A percentile compares a stretch with the other conserved stretches of the same genome.
phyloP scores from a whole-genome alignment of 108 stramenopile species.

The Pseudonitzschia delicatissima region DNA sequence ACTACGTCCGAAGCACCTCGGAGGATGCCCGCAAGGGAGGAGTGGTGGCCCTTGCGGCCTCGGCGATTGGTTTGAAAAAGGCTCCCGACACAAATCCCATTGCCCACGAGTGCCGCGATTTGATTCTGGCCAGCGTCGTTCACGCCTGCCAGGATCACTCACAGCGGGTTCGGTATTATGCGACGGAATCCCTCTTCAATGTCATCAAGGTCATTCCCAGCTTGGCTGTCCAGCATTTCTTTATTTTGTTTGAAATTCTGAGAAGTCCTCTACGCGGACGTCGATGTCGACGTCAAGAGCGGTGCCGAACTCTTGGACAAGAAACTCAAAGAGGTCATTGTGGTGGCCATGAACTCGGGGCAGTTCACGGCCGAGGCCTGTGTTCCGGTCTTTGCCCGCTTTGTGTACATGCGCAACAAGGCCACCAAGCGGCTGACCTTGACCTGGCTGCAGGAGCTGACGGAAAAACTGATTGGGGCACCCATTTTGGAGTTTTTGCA shows the following conservation, averaged over 20 bases:
- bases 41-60: slow-evolving; percentile 82
- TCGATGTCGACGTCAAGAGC: slow-evolving; percentile 74
- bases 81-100: slow-evolving; percentile 42
- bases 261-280: slow-evolving; percentile 78
- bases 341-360: slow-evolving; percentile 79
- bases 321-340: slow-evolving; percentile 80
- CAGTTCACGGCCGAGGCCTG: slow-evolving; percentile 77
- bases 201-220: slow-evolving; percentile 79
- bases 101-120: slow-evolving; percentile 54
- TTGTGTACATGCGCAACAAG: slow-evolving; percentile 88
- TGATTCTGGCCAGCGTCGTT: slow-evolving; percentile 84
- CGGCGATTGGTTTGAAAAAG: slow-evolving; percentile 85
- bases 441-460: slow-evolving; percentile 82
- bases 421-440: slow-evolving; percentile 80
- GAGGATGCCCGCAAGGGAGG: slow-evolving; percentile 90
- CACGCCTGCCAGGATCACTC: slow-evolving; percentile 89
- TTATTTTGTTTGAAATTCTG: slow-evolving; percentile 86
- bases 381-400: slow-evolving; percentile 83
- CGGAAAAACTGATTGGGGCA: slow-evolving; percentile 77
- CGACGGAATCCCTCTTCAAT: slow-evolving; percentile 84
- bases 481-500: slow-evolving; percentile 84
- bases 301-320: slow-evolving; percentile 82
- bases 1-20: slow-evolving; percentile 79
- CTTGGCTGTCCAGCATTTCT: slow-evolving; percentile 83
- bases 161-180: slow-evolving; percentile 86